Evolutionary conservation across 495 filamentous ascomycete genomes (phyloP), one percentile per base, ranked within the genome.

Genomic region (Cairneyella variabilis): DNA sequence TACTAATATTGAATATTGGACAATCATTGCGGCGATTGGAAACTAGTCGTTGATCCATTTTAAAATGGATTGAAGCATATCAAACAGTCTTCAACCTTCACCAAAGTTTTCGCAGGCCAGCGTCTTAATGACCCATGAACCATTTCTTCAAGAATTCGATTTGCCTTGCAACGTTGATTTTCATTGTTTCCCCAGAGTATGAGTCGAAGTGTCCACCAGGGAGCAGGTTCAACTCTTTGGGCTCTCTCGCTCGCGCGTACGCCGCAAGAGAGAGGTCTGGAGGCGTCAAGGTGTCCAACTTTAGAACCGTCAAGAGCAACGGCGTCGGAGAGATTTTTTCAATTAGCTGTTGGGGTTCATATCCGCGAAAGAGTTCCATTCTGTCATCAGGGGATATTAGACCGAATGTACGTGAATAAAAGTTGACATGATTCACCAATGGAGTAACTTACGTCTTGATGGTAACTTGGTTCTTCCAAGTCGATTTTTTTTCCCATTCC

Each of bases 251-350:
- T 1, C 58, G 46, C 11, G 52, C 32, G 34, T 56, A 69, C 5
- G 61, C 59, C 22, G 58, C 58, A 16, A 68, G 40, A 2, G 54
- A 30, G 14, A 64, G 3, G 36, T 64, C 63, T 3, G 66, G 26
- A 16, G 51, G 18, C 21, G 32, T 23, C n/a, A 53, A 16, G 18
- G 42, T 27, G 46, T 69, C 68, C 38, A 63, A 52, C 14, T 54
- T 44, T 1, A 57, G 56, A 25, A 68, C 44, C n/a, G 61, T 60
- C 61, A 71, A 65, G 16, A 68, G 42, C 21, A 70, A 53, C 1
- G 66, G 69, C n/a, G 62, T 69, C 2, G 69, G 69, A n/a, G 66
- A 61, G 37, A 71, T 65, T 25, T 54, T 63, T 23, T 66, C 57
- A 17, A 69, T 59, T n/a, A 54, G 37, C 12, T 11, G 41, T 25